phyloP scores from a whole-genome alignment of 345 rosid species.

The Tarenaya hassleriana region DNA sequence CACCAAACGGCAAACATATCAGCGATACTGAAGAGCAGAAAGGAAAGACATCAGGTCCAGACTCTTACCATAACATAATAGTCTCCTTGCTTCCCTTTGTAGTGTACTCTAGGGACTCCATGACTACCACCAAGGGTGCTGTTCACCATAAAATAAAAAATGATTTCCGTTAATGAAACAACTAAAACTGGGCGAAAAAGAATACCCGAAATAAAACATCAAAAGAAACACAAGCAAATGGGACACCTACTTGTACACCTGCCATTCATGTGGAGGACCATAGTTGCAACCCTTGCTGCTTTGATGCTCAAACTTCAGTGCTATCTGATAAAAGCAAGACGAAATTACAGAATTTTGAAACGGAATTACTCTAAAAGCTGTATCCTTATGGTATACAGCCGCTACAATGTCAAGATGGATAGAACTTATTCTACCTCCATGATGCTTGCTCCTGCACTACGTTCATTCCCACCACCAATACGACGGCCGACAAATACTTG shows the following conservation, averaged over 20 bases:
- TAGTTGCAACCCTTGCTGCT: conserved; percentile 96
- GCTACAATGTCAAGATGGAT: neutral
- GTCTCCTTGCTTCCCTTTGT: conserved; percentile 94
- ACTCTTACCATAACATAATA: conserved; percentile 82
- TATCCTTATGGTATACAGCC: too few species aligned
- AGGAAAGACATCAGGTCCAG: conserved; percentile 5
- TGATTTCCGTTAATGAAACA: conserved; percentile 12
- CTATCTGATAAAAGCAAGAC: conserved; percentile 51
- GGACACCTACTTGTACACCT: conserved; percentile 73
- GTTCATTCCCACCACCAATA: conserved; percentile 54
- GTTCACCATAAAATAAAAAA: conserved; percentile 21
- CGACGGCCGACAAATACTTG: conserved; percentile 99
- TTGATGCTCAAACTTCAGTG: conserved; percentile 90
- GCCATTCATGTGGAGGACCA: conserved; percentile 99
- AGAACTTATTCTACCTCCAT: conserved; percentile 50
- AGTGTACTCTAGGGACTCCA: conserved; percentile 90
- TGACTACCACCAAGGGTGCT: conserved; percentile 95
- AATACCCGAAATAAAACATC: neutral
- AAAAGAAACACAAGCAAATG: neutral
- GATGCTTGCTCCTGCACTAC: conserved; percentile 69
- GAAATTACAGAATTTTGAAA: conserved; percentile 11
- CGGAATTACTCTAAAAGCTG: neutral
- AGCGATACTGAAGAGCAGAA: conserved; percentile 16
- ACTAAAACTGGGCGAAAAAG: neutral
- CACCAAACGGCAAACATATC: conserved; percentile 15